Evolutionary conservation across 2,329 filamentous ascomycete genomes (phyloP), one percentile per base, ranked within the genome.

Genomic region (Beauveria caledonica): DNA sequence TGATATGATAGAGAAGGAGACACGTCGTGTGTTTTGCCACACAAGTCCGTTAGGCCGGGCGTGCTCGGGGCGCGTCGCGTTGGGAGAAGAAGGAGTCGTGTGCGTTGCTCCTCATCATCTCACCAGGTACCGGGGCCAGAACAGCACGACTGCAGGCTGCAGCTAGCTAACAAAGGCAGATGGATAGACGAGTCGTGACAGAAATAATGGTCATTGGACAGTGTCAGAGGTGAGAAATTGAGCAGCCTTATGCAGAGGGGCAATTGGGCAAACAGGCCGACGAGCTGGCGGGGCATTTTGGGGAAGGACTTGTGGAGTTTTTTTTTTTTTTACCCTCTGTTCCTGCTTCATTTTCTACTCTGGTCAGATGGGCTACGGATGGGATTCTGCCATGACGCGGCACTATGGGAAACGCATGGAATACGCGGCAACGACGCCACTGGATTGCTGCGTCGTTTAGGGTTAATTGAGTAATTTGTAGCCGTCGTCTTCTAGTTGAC

Each of bases 251-350:
- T 44, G 40, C 23, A 36, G 52, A 55, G 56, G 56, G 56, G 56
- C 56, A 58, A 27, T 11, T 17, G 46, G 46, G 56, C 56, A 58
- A 39, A n/a, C 17, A n/a, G 19, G 19, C 33, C 42, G 40, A n/a
- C 17, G 36, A 58, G 56, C 17, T 50, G 56, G 56, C 56, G 56
- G 56, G 56, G 56, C 56, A 58, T 51, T 51, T 44, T 48, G 46
- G 27, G 27, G 27, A 42, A 19, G 15, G 13, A 19, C 13, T 25
- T 39, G 56, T 58, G 56, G 56, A 51, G 56, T 17, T 58, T 58
- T 51, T 50, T 58, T 27, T 36, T 39, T n/a, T 10, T 27, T 45
- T 21, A 3, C 7, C 7, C 17, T 13, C 21, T 42, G 8, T 25
- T 50, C 17, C 44, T 15, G 42, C 9, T n/a, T 13, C n/a, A 40